Evolutionary conservation across 305 asterid species (phyloP).

Genomic region (Fraxinus latifolia): DNA sequence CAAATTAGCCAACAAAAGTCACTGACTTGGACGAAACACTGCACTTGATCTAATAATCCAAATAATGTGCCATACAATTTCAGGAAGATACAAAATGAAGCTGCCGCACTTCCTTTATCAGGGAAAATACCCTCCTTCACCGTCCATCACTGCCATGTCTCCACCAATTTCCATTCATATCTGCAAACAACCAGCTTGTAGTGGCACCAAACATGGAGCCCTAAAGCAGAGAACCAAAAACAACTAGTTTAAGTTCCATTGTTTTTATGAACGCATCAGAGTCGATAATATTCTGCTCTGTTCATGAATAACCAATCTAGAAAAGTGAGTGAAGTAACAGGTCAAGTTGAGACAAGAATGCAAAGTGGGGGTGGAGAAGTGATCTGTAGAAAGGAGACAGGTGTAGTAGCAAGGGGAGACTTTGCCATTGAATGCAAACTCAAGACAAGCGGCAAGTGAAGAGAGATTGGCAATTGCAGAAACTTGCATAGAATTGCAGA

Average conservation of each 20-base stretch:
- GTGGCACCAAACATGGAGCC: background rate
- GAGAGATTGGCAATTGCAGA: background rate
- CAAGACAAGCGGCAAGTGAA: background rate
- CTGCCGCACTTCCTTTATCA: background rate
- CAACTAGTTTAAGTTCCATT: background rate
- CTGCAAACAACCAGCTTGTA: background rate
- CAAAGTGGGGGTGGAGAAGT: no score
- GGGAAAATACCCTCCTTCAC: background rate
- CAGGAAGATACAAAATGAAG: background rate
- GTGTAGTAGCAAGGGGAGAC: background rate
- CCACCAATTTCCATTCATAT: background rate
- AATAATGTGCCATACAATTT: no score
- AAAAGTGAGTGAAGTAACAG: no score
- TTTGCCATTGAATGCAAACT: slow-evolving; percentile 2
- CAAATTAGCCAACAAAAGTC: background rate
- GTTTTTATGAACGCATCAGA: background rate
- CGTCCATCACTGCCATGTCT: background rate
- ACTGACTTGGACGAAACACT: background rate
- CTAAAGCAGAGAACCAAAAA: background rate
- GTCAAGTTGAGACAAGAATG: no score
- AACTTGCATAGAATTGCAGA: slow-evolving; percentile 8
- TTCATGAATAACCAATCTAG: no score
- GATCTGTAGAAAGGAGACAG: no score
- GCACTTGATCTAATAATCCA: background rate
- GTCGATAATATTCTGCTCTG: background rate